phyloP scores from a whole-genome alignment of 1,284 basidiomycete species.

The Rhodotorula sp. region DNA sequence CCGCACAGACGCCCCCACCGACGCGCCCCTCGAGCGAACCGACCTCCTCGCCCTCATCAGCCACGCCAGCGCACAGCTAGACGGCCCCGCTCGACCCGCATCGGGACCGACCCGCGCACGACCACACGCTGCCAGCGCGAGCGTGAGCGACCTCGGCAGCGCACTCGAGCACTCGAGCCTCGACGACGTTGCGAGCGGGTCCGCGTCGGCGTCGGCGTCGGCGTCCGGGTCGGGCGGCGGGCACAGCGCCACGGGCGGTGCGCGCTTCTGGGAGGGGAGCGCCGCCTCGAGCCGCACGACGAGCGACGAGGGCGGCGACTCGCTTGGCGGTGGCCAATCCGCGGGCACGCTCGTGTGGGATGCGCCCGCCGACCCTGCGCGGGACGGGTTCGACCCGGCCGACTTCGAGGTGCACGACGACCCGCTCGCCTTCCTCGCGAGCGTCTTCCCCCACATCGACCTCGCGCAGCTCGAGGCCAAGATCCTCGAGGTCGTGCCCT shows the following conservation, averaged over 20 bases:
- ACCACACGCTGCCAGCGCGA: not conserved
- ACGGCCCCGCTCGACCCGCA: not conserved
- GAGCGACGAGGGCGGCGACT: constrained; percentile 9
- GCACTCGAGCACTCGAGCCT: constrained; percentile 23
- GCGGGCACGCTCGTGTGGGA: constrained; percentile 11
- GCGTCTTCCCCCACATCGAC: constrained; percentile 35
- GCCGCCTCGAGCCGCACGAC: constrained; percentile 12
- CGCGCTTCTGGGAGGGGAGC: constrained; percentile 23
- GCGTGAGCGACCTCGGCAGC: constrained; percentile 27
- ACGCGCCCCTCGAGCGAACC: not conserved
- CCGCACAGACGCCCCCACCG: not conserved
- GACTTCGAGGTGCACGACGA: constrained; percentile 26
- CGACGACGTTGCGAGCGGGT: not conserved
- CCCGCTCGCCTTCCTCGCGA: constrained; percentile 37
- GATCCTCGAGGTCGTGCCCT: constrained; percentile 8
- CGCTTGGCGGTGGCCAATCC: too few relatives aligned
- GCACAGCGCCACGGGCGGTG: not conserved
- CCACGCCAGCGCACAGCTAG: not conserved
- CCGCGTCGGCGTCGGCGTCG: not conserved
- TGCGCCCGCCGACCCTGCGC: not conserved
- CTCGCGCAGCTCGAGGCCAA: constrained; percentile 20
- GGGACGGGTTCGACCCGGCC: not conserved
- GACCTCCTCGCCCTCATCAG: not conserved
- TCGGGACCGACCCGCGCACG: not conserved
- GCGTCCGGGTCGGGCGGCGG: not conserved